Conservation (phyloP, 345 rosid species). For the Eucalyptus sp. region DNA sequence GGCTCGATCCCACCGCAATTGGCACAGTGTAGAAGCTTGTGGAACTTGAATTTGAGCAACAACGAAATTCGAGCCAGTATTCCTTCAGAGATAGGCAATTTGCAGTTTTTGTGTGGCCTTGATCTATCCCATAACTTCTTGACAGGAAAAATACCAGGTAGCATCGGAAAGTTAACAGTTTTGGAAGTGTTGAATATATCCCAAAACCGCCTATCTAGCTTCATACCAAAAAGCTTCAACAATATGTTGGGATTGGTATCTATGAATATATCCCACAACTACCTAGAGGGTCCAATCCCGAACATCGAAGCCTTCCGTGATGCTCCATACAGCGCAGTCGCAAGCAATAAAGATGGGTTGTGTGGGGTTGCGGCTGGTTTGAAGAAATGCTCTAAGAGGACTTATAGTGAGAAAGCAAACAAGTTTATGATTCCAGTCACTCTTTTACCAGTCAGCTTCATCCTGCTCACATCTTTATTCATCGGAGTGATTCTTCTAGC, state of each 20-base stretch:
- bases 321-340: not conserved
- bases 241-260: constrained; percentile 1
- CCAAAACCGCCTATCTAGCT: constrained; percentile 4
- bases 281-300: not conserved
- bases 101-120: not conserved
- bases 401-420: not conserved
- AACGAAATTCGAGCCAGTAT: not conserved
- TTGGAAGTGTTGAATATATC: constrained; percentile 1
- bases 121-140: not conserved
- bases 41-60: constrained; percentile 4
- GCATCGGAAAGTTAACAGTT: not conserved
- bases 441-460: not conserved
- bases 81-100: not conserved
- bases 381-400: not conserved
- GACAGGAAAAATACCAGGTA: not conserved
- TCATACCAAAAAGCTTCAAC: constrained; percentile 2
- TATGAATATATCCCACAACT: constrained; percentile 4
- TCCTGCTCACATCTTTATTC: not conserved
- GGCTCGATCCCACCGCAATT: not conserved
- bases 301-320: not conserved
- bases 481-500: not conserved
- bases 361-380: not conserved
- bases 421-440: not conserved
- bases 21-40: not conserved
- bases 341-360: not conserved